These are phyloP conservation scores for Aspergillus neotritici DNA, from an alignment of 2,329 filamentous ascomycete species.

Conservation along the genomic window DNA sequence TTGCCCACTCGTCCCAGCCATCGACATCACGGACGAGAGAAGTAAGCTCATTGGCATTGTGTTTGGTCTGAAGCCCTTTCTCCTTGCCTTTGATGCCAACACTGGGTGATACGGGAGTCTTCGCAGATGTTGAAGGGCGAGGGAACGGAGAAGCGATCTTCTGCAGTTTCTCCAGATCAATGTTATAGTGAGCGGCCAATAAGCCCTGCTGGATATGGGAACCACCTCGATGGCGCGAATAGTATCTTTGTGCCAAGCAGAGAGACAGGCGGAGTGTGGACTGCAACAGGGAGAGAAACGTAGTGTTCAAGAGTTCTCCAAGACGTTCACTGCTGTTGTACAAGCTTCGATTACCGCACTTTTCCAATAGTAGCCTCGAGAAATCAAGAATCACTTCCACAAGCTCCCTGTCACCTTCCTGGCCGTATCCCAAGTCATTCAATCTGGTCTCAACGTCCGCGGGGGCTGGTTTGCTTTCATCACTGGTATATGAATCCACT, in stretches of 20 bases:
- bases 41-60: constrained; percentile 79
- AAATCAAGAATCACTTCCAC: constrained; percentile 77
- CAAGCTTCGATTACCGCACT: constrained; percentile 93
- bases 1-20: constrained; percentile 71
- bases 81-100: constrained; percentile 70
- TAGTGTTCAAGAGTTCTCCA: constrained; percentile 83
- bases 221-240: constrained; percentile 73
- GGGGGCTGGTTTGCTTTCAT: constrained; percentile 53
- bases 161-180: constrained; percentile 70
- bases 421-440: constrained; percentile 56
- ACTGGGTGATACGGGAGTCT: constrained; percentile 46
- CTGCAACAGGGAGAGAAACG: constrained; percentile 71
- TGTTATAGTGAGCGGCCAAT: constrained; percentile 74
- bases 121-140: constrained; percentile 57
- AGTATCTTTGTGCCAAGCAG: constrained; percentile 85
- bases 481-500: constrained; percentile 47
- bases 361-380: constrained; percentile 80
- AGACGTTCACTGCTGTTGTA: constrained; percentile 90
- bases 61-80: constrained; percentile 49
- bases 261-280: constrained; percentile 73
- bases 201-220: constrained; percentile 65
- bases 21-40: constrained; percentile 59
- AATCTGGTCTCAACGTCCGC: constrained; percentile 52
- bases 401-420: constrained; percentile 74
- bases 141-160: constrained; percentile 77